These are phyloP conservation scores for Aspergillus pseudonomiae DNA, from an alignment of 2,329 filamentous ascomycete species.

Conservation along the genomic window DNA sequence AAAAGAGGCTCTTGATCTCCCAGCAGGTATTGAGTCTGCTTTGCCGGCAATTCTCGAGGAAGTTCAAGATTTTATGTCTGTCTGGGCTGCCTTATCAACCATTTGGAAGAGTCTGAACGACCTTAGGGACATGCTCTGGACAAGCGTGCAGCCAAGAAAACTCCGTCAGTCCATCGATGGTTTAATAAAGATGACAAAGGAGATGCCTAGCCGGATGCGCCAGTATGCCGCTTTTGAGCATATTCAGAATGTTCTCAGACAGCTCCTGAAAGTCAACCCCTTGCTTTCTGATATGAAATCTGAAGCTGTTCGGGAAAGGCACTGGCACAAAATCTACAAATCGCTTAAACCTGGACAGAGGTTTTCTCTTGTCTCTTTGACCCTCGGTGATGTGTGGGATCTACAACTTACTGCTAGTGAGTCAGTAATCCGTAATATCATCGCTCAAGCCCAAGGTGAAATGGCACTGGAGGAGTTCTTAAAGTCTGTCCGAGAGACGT, in stretches of 20 bases:
- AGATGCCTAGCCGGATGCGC: constrained; percentile 98
- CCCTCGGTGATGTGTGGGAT: constrained; percentile 98
- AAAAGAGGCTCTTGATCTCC: constrained; percentile 92
- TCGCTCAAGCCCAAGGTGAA: constrained; percentile 93
- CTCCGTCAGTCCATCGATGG: constrained; percentile 86
- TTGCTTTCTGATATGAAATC: constrained; percentile 90
- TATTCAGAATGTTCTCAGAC: constrained; percentile 86
- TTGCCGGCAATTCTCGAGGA: constrained; percentile 88
- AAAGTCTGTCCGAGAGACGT: constrained; percentile 93
- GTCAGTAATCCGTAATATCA: constrained; percentile 85
- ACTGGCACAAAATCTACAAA: constrained; percentile 99
- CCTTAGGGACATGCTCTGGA: constrained; percentile 90
- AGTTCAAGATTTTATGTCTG: constrained; percentile 97
- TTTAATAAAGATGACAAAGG: constrained; percentile 96
- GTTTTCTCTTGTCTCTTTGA: constrained; percentile 92
- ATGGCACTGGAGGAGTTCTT: constrained; percentile 98
- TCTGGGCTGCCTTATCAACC: constrained; percentile 92
- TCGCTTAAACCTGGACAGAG: constrained; percentile 87
- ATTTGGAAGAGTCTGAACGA: constrained; percentile 98
- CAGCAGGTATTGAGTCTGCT: constrained; percentile 76
- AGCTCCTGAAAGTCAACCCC: constrained; percentile 87
- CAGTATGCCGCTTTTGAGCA: constrained; percentile 99
- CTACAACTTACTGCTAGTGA: constrained; percentile 88
- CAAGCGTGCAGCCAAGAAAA: constrained; percentile 91
- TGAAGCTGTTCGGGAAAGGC: constrained; percentile 91